A percentile compares a stretch with the other conserved stretches of the same genome.
These are phyloP conservation scores for Candida maltosa DNA, from an alignment of 805 yeast species.

Conservation along the genomic window DNA sequence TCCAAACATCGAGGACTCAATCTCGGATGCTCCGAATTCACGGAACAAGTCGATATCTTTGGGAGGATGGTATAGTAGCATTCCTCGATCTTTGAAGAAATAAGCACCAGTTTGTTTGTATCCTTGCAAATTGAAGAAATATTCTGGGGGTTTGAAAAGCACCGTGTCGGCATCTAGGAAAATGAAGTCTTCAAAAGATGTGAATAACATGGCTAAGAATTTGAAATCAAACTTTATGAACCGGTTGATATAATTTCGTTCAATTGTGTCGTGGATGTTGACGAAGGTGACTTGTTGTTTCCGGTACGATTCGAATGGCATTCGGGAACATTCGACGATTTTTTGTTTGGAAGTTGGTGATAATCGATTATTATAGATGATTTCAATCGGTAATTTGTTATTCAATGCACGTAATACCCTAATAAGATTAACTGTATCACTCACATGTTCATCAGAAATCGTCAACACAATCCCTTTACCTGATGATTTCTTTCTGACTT, in stretches of 20 bases:
- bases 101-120: conserved; percentile 12
- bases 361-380: conserved; percentile 27
- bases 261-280: conserved; percentile 17
- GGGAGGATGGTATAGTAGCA: too few relatives aligned
- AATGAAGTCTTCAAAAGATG: conserved; percentile 27
- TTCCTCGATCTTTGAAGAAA: conserved; percentile 14
- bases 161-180: conserved; percentile 38
- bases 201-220: conserved; percentile 28
- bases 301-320: conserved; percentile 18
- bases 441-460: conserved; percentile 22
- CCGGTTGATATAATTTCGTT: conserved; percentile 11
- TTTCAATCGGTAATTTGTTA: conserved; percentile 29
- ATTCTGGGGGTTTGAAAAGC: conserved; percentile 21
- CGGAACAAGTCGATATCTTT: too few relatives aligned
- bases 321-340: conserved; percentile 8
- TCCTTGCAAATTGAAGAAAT: conserved; percentile 11
- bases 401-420: conserved; percentile 28
- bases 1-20: conserved; percentile 26
- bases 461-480: conserved; percentile 32
- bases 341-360: conserved; percentile 17
- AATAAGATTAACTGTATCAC: conserved; percentile 22
- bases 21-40: conserved; percentile 19
- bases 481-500: conserved; percentile 21
- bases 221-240: conserved; percentile 31
- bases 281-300: conserved; percentile 22